Percentiles rank a stretch among this genome's conserved stretches.
These are phyloP conservation scores for Fusarium sp. DNA, from an alignment of 2,329 filamentous ascomycete genomes.

Conservation along the genomic window DNA sequence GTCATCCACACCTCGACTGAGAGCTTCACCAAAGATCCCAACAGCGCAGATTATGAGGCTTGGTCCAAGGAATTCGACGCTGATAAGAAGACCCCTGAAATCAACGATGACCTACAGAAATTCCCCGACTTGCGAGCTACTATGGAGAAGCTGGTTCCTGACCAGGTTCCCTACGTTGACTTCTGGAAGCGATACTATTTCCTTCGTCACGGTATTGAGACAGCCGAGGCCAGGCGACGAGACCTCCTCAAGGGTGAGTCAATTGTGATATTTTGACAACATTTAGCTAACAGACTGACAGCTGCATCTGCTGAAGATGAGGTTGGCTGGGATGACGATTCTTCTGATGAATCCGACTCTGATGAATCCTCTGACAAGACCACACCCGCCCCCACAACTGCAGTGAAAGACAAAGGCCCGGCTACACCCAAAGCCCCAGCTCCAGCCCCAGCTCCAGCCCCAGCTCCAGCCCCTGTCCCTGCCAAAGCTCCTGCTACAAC, in stretches of 20 bases:
- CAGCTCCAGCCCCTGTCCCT: conserved; percentile 21
- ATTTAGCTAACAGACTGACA: conserved; percentile 51
- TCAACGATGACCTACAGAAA: conserved; percentile 85
- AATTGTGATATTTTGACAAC: neutral
- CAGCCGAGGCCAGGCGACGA: conserved; percentile 87
- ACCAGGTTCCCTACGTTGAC: conserved; percentile 86
- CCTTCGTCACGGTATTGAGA: conserved; percentile 91
- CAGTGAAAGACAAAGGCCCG: conserved; percentile 49
- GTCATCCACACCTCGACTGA: conserved; percentile 90
- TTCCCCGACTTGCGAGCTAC: conserved; percentile 87
- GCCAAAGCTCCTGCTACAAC: conserved; percentile 38
- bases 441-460: conserved; percentile 36
- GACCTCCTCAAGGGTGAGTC: conserved; percentile 90
- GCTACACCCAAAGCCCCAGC: conserved; percentile 54
- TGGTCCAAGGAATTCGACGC: conserved; percentile 85
- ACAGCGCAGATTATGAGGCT: conserved; percentile 78
- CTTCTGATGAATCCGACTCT: conserved; percentile 51
- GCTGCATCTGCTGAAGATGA: conserved; percentile 81
- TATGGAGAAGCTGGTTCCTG: conserved; percentile 98
- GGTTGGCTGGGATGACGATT: conserved; percentile 80
- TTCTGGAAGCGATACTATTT: conserved; percentile 99
- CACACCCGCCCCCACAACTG: conserved; percentile 15
- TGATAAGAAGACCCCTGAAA: conserved; percentile 86
- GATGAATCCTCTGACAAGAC: conserved; percentile 49
- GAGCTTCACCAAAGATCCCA: conserved; percentile 86